phyloP scores from a whole-genome alignment of 805 yeast genomes.

The Candida stauntonica region DNA sequence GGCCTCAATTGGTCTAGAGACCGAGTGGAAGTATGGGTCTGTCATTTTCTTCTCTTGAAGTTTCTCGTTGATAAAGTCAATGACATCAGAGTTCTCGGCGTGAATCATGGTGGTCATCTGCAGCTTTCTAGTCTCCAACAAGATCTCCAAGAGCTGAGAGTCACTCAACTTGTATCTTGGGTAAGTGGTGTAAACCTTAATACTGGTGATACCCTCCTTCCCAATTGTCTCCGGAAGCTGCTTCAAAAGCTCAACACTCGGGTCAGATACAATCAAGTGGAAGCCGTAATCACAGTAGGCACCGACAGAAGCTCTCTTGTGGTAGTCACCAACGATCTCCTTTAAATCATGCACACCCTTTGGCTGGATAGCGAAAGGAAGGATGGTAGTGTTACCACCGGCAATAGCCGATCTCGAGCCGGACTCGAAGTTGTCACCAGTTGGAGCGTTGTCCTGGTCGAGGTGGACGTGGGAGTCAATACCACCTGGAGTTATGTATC shows the following conservation, averaged over 20 bases:
- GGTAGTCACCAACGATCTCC: constrained; percentile 31
- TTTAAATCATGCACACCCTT: constrained; percentile 28
- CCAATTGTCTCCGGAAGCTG: constrained; percentile 33
- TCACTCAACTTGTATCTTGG: constrained; percentile 39
- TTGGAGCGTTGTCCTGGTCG: constrained; percentile 37
- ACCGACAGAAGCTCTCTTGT: constrained; percentile 28
- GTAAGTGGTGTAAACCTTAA: constrained; percentile 41
- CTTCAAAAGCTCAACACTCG: constrained; percentile 28
- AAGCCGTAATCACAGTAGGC: constrained; percentile 45
- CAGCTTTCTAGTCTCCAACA: constrained; percentile 36
- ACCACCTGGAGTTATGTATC: constrained; percentile 46
- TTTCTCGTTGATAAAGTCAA: constrained; percentile 37
- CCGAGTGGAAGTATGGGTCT: constrained; percentile 42
- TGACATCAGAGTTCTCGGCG: constrained; percentile 48
- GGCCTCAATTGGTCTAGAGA: constrained; percentile 40
- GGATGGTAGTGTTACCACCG: constrained; percentile 47
- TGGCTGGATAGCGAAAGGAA: constrained; percentile 44
- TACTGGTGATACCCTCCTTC: constrained; percentile 20
- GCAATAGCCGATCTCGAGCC: constrained; percentile 44
- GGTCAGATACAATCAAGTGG: constrained; percentile 40
- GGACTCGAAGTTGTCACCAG: constrained; percentile 41
- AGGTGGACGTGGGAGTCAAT: constrained; percentile 48
- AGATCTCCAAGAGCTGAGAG: constrained; percentile 35
- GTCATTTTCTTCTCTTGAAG: constrained; percentile 34
- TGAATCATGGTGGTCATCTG: constrained; percentile 47